These are phyloP conservation scores for Leucoagaricus sp. DNA, from an alignment of 1,284 basidiomycete species.

Conservation along the genomic window DNA sequence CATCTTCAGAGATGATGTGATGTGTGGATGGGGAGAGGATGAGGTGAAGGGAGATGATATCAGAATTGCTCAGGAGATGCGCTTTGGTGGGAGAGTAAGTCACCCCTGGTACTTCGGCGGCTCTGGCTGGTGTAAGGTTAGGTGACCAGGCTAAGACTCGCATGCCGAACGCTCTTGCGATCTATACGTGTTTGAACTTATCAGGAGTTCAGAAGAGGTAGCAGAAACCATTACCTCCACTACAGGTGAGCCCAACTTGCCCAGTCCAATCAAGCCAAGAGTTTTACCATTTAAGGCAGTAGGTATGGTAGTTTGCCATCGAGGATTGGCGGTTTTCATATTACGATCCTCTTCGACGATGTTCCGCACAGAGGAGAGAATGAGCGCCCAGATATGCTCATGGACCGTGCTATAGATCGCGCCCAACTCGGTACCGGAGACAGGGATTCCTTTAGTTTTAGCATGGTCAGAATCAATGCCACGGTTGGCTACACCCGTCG, in stretches of 20 bases:
- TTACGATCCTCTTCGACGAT: slow-evolving; percentile 54
- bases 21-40: slow-evolving; percentile 53
- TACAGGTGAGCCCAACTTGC: slow-evolving; percentile 54
- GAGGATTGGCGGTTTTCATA: slow-evolving; percentile 45
- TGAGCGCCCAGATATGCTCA: slow-evolving; percentile 71
- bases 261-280: slow-evolving; percentile 60
- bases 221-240: background rate
- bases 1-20: slow-evolving; percentile 46
- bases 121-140: slow-evolving; percentile 58
- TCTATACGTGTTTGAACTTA: slow-evolving; percentile 30
- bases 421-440: slow-evolving; percentile 49
- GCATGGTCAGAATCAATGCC: slow-evolving; percentile 53
- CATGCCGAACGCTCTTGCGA: slow-evolving; percentile 63
- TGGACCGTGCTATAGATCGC: too few relatives aligned
- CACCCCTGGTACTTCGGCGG: slow-evolving; percentile 47
- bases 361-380: slow-evolving; percentile 55
- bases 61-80: slow-evolving; percentile 51
- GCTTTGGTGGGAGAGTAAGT: slow-evolving; percentile 50
- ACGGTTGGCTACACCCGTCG: slow-evolving; percentile 54
- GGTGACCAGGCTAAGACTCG: slow-evolving; percentile 65
- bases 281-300: slow-evolving; percentile 55
- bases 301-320: slow-evolving; percentile 59
- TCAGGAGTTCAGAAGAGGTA: background rate
- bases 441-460: slow-evolving; percentile 49
- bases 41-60: slow-evolving; percentile 63